These are phyloP conservation scores for Elaeagnus macrophylla DNA, from an alignment of 306 rosid genomes.

Conservation along the genomic window DNA sequence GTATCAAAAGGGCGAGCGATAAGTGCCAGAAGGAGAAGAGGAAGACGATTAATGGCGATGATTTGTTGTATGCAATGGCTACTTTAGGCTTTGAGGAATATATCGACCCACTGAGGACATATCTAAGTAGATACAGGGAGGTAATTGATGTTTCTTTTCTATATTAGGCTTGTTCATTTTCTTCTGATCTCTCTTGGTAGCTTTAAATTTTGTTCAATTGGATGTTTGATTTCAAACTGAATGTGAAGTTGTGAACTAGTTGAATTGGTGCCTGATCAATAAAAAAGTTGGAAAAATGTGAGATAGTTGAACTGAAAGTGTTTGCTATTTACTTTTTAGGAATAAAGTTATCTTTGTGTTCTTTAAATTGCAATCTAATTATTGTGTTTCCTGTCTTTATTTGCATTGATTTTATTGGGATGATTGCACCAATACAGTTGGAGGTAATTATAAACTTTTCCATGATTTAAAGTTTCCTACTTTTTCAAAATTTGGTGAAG, in stretches of 20 bases:
- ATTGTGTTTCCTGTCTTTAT: not conserved
- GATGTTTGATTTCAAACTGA: not conserved
- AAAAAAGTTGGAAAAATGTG: too few relatives aligned
- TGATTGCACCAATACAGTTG: conserved; percentile 39
- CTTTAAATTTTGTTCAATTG: not conserved
- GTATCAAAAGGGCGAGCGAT: conserved; percentile 63
- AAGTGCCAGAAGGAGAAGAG: conserved; percentile 95
- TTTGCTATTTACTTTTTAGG: not conserved
- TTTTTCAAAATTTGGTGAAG: too few relatives aligned
- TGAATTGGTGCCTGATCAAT: too few relatives aligned
- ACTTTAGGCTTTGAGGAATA: conserved; percentile 92
- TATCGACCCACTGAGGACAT: conserved; percentile 78
- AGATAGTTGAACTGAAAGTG: not conserved
- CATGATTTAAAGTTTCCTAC: not conserved
- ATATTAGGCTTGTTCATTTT: not conserved
- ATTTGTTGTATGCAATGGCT: conserved; percentile 90
- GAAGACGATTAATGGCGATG: conserved; percentile 91
- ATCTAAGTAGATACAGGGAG: conserved; percentile 87
- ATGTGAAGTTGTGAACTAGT: too few relatives aligned
- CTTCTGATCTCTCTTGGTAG: too few relatives aligned
- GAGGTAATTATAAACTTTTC: conserved; percentile 49
- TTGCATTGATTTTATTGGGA: not conserved
- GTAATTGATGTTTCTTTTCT: conserved; percentile 19
- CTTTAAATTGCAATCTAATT: not conserved
- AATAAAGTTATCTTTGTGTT: not conserved